Evolutionary conservation across 768 basidiomycete species (phyloP).

Genomic region (Suillus ampliporus): DNA sequence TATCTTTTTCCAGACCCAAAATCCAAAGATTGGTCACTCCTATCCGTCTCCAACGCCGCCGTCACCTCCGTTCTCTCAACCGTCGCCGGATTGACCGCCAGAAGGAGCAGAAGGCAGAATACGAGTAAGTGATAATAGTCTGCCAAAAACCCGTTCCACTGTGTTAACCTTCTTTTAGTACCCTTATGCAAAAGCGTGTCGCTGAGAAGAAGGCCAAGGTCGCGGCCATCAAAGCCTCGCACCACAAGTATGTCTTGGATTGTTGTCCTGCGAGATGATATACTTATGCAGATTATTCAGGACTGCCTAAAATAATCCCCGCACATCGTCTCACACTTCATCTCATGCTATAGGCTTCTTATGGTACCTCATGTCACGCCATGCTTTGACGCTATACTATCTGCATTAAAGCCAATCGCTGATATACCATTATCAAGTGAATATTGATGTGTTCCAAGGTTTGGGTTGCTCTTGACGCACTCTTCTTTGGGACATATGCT

Average conservation of each 20-base stretch:
- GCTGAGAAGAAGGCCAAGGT: slow-evolving; percentile 93
- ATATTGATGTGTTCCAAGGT: neutral
- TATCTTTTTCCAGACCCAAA: slow-evolving; percentile 68
- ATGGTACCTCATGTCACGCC: slow-evolving; percentile 18
- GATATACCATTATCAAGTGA: slow-evolving; percentile 5
- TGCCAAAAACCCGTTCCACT: neutral
- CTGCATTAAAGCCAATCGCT: slow-evolving; percentile 15
- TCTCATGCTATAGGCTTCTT: slow-evolving; percentile 15
- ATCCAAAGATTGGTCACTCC: slow-evolving; percentile 98
- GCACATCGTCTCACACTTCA: slow-evolving; percentile 8
- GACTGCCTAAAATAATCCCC: slow-evolving; percentile 15
- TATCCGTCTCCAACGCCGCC: slow-evolving; percentile 93
- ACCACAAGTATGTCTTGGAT: slow-evolving; percentile 64
- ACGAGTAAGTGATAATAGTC: slow-evolving; percentile 61
- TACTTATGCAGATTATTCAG: neutral
- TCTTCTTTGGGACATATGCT: neutral
- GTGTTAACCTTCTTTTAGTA: slow-evolving; percentile 39
- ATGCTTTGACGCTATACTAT: slow-evolving; percentile 19
- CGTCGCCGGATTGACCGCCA: slow-evolving; percentile 87
- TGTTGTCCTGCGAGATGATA: neutral
- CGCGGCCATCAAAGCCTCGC: slow-evolving; percentile 86
- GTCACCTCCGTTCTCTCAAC: slow-evolving; percentile 89
- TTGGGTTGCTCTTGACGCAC: neutral
- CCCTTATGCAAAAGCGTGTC: slow-evolving; percentile 84
- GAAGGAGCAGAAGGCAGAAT: slow-evolving; percentile 95